Evolutionary conservation across 1,139 yeast species (phyloP).

Genomic region (Saccharomyces hybrid): DNA sequence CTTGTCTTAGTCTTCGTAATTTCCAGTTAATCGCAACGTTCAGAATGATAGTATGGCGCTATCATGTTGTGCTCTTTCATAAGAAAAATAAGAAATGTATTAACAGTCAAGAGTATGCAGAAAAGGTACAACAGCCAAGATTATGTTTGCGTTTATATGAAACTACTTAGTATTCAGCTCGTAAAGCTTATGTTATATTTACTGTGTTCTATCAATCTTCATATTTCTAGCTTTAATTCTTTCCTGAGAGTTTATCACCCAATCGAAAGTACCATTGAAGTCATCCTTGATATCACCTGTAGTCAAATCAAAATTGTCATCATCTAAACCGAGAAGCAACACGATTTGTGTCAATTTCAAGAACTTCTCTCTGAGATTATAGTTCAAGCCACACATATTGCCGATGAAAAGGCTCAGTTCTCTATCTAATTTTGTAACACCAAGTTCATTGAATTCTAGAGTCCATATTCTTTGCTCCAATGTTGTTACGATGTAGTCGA

Average conservation of each 20-base stretch:
- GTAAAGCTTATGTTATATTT: neutral
- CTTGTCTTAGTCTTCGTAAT: neutral
- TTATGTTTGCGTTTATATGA: neutral
- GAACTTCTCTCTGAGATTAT: slow-evolving; percentile 69
- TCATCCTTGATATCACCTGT: slow-evolving; percentile 28
- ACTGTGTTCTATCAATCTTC: slow-evolving; percentile 38
- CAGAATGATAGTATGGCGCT: neutral
- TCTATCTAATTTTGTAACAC: slow-evolving; percentile 75
- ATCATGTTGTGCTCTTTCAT: neutral
- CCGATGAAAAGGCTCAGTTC: slow-evolving; percentile 70
- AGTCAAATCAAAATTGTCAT: slow-evolving; percentile 53
- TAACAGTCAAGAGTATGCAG: no score
- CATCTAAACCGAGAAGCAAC: slow-evolving; percentile 74
- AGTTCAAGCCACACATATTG: slow-evolving; percentile 54
- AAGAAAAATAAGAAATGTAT: neutral
- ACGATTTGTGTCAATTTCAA: slow-evolving; percentile 77
- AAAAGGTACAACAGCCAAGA: neutral
- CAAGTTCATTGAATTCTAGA: slow-evolving; percentile 69
- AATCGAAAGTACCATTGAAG: slow-evolving; percentile 49
- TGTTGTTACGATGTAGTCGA: slow-evolving; percentile 43
- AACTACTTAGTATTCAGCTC: neutral
- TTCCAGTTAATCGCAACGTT: neutral
- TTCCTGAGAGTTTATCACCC: slow-evolving; percentile 78
- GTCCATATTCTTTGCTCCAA: slow-evolving; percentile 63
- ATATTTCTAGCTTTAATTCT: slow-evolving; percentile 49